A percentile compares a stretch with the other conserved stretches of the same genome.
phyloP scores from a whole-genome alignment of 768 basidiomycete genomes.

The Pisolithus tinctorius region DNA sequence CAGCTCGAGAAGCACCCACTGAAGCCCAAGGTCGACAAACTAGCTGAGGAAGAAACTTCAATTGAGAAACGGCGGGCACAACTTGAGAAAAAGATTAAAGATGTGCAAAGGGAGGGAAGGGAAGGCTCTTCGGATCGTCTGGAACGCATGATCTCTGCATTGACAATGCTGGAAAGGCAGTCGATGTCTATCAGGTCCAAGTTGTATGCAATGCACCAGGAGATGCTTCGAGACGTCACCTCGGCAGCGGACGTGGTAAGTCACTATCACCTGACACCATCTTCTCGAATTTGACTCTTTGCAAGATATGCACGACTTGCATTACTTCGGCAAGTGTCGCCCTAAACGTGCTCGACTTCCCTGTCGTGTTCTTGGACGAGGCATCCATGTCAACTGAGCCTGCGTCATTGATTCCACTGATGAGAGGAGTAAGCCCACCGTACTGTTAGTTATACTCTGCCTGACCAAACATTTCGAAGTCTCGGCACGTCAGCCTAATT shows the following conservation, averaged over 20 bases:
- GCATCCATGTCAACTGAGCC: conserved; percentile 97
- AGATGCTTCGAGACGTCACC: conserved; percentile 62
- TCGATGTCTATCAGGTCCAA: conserved; percentile 31
- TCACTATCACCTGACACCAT: conserved; percentile 10
- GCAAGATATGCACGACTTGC: conserved; percentile 84
- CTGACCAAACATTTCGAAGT: conserved; percentile 36
- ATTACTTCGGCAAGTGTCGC: conserved; percentile 65
- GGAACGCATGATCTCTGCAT: conserved; percentile 22
- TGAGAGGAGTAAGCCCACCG: conserved; percentile 75
- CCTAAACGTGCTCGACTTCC: conserved; percentile 76
- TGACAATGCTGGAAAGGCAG: conserved; percentile 25
- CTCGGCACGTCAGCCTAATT: conserved; percentile 78
- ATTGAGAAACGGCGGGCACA: conserved; percentile 18
- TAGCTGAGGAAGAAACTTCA: conserved; percentile 34
- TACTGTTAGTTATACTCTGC: conserved; percentile 6
- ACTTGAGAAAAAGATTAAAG: conserved; percentile 21
- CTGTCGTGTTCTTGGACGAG: conserved; percentile 90
- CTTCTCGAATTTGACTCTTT: conserved; percentile 2
- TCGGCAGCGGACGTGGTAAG: conserved; percentile 66
- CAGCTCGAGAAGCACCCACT: conserved; percentile 58
- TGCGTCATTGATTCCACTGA: conserved; percentile 82
- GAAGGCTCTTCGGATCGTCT: conserved; percentile 15
- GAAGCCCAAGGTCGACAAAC: conserved; percentile 34
- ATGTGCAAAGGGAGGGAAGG: conserved; percentile 11
- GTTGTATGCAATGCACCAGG: conserved; percentile 48